Evolutionary conservation across 1,284 basidiomycete species (phyloP), one percentile per base, ranked within the genome.

Genomic region (Malassezia dermatis): DNA sequence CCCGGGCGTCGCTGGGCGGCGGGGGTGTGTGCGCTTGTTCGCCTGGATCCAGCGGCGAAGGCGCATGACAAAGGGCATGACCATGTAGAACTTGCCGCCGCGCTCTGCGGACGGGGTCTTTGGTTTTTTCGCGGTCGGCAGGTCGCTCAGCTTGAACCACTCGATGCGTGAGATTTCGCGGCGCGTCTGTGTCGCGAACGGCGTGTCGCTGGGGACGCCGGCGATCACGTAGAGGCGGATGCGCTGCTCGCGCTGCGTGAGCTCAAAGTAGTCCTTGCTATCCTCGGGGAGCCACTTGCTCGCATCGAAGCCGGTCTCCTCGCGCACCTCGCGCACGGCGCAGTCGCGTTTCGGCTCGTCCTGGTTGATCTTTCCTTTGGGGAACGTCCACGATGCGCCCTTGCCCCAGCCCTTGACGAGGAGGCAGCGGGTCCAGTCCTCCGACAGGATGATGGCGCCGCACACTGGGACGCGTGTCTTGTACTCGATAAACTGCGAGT

Each of bases 161-260:
- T 91, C 86, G 65, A 98, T 98, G 79, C 87, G 87, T 69, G 90
- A 94, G 67, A 99, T 99, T 79, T 99, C 94, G 77, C 96, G 96
- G 59, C 93, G 81, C 2, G 94, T 98, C 76, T 86, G 84, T 4
- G 94, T 94, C 76, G 88, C 82, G 77, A 99, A 96, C 12, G 81
- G 79, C 60, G 84, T 94, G 67, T 86, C 82, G 76, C 95, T 90
- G 51, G 86, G 83, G n/a, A 99, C 84, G 40, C 85, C 86, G 19
- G 86, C 82, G 23, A 96, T 88, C 66, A 99, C 84, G 76, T 86
- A 99, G 60, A 98, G 79, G 32, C 89, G 88, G 53, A 98, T 86
- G 72, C 90, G 88, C 60, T 81, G 79, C 65, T 93, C 89, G 71
- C 84, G 86, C 76, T 93, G 89, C 39, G 85, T 85, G 69, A 89